Evolutionary conservation across 2,329 filamentous ascomycete genomes (phyloP).

Genomic region (Colletotrichum kahawae): DNA sequence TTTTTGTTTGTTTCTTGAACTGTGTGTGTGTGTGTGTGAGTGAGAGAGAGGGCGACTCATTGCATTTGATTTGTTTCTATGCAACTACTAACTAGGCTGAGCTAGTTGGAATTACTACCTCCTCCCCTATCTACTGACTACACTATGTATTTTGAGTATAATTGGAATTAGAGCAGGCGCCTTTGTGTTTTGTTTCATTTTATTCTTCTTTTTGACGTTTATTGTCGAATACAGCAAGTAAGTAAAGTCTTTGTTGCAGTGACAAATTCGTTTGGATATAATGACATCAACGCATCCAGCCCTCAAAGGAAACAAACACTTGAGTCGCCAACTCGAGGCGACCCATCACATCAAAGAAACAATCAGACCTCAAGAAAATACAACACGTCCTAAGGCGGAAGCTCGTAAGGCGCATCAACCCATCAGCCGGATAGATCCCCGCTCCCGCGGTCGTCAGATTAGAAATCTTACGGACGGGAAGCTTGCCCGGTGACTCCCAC

Average conservation of each 20-base stretch:
- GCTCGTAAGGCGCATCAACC: neutral
- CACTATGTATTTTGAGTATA: no score
- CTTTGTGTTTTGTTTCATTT: neutral
- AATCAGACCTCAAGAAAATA: neutral
- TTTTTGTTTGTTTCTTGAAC: neutral
- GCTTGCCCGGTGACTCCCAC: neutral
- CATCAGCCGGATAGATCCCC: neutral
- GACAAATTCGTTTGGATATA: neutral
- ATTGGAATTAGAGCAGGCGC: no score
- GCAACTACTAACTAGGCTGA: no score
- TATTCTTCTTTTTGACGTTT: no score
- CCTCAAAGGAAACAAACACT: neutral
- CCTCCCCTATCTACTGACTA: no score
- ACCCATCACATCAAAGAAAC: neutral
- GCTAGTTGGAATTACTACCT: neutral
- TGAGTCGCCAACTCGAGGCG: neutral
- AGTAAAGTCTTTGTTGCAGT: neutral
- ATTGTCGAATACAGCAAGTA: no score
- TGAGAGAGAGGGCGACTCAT: neutral
- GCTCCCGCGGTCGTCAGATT: neutral
- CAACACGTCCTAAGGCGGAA: neutral
- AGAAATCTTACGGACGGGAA: neutral
- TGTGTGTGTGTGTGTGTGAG: neutral
- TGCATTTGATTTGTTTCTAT: no score
- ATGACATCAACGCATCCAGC: neutral